Evolutionary conservation across 148 eudicot species (phyloP).

Genomic region (Rhododendron ferrugineum): DNA sequence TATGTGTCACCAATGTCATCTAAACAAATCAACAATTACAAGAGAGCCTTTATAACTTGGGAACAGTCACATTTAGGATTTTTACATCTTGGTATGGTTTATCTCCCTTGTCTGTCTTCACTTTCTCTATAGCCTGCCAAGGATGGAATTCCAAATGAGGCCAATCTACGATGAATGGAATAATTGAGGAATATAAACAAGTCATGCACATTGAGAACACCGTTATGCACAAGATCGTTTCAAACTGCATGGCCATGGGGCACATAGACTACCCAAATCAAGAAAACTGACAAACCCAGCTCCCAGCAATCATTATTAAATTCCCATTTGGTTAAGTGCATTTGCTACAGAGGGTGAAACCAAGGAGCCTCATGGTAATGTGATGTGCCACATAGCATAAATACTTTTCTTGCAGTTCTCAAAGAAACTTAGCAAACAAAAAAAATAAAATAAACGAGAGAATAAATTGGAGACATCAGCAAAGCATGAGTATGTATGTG

Average conservation of each 20-base stretch:
- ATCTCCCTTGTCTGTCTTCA: conserved; percentile 85
- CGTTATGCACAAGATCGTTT: not conserved
- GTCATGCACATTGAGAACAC: not conserved
- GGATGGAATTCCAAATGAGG: not conserved
- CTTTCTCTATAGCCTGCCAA: conserved; percentile 83
- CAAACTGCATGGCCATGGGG: not conserved
- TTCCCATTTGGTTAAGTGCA: not conserved
- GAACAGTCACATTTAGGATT: conserved; percentile 92
- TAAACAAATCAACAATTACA: not conserved
- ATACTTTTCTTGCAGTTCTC: not conserved
- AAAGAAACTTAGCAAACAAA: not conserved
- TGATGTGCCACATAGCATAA: not conserved
- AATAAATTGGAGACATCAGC: not conserved
- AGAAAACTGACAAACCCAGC: not conserved
- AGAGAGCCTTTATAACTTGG: conserved; percentile 46
- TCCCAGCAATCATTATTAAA: not conserved
- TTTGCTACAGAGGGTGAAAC: not conserved
- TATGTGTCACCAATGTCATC: not conserved
- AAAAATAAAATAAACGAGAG: not conserved
- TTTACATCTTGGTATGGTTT: conserved; percentile 95
- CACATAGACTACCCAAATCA: not conserved
- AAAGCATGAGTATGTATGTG: not conserved
- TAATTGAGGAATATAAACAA: not conserved
- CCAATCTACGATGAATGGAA: not conserved
- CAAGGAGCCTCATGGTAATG: not conserved